Evolutionary conservation across 2,329 filamentous ascomycete species (phyloP).

Genomic region (Ilyonectria mors-panacis): DNA sequence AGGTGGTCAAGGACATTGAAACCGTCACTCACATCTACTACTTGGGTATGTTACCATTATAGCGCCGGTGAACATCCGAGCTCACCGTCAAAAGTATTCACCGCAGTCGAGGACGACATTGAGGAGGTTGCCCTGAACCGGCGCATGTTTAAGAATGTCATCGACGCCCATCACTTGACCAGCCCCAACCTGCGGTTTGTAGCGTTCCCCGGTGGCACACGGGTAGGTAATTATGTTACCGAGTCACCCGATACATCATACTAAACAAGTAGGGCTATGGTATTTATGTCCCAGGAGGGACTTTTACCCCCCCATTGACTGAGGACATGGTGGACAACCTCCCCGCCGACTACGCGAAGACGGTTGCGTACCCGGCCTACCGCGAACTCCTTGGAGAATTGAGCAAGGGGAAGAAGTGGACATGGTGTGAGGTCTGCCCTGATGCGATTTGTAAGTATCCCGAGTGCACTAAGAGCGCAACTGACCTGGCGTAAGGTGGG

Average conservation of each 20-base stretch:
- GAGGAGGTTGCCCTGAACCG: conserved; percentile 49
- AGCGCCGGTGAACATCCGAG: no score
- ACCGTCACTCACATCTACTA: conserved; percentile 54
- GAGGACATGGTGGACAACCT: conserved; percentile 52
- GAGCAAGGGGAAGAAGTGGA: conserved; percentile 49
- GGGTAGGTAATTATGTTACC: conserved; percentile 39
- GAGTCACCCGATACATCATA: no score
- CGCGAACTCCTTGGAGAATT: conserved; percentile 48
- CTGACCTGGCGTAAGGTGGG: conserved; percentile 31
- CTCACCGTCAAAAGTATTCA: conserved; percentile 45
- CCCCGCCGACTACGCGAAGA: conserved; percentile 52
- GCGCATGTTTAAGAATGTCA: conserved; percentile 50
- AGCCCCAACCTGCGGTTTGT: conserved; percentile 49
- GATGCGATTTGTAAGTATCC: conserved; percentile 51
- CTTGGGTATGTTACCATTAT: conserved; percentile 45
- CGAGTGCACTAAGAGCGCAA: no score
- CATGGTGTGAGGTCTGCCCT: conserved; percentile 56
- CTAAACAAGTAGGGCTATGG: conserved; percentile 52
- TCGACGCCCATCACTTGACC: conserved; percentile 41
- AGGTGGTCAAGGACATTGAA: conserved; percentile 40
- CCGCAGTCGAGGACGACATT: conserved; percentile 40
- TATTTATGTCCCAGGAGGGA: conserved; percentile 53
- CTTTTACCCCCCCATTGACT: conserved; percentile 50
- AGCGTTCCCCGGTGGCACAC: conserved; percentile 52
- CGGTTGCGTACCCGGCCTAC: conserved; percentile 53